phyloP scores from a whole-genome alignment of 2,329 filamentous ascomycete genomes.

The Stagonosporopsis chrysanthemi region DNA sequence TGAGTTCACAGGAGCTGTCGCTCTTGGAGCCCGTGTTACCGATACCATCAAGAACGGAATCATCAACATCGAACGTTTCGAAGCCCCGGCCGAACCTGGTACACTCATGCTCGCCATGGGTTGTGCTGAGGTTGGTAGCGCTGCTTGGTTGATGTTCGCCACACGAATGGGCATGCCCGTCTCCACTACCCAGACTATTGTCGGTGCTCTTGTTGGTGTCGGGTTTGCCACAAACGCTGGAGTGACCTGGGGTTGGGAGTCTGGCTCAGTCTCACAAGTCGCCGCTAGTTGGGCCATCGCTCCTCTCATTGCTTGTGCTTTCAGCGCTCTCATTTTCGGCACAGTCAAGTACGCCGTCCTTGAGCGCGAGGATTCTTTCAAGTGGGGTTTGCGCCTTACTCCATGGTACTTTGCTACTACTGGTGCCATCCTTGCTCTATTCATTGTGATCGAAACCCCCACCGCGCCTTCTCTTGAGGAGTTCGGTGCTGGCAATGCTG shows the following conservation, averaged over 20 bases:
- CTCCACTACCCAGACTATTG: conserved; percentile 68
- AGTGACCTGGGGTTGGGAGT: conserved; percentile 37
- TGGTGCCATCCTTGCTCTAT: conserved; percentile 60
- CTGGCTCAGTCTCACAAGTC: conserved; percentile 38
- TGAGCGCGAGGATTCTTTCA: conserved; percentile 58
- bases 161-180: conserved; percentile 64
- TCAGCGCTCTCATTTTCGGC: conserved; percentile 59
- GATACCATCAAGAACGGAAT: conserved; percentile 69
- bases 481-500: conserved; percentile 41
- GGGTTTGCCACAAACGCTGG: conserved; percentile 57
- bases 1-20: conserved; percentile 62
- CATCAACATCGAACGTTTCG: conserved; percentile 60
- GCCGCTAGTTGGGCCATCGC: conserved; percentile 60
- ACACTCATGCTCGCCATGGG: conserved; percentile 67
- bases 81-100: conserved; percentile 51
- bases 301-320: conserved; percentile 56
- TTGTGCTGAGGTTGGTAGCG: conserved; percentile 62
- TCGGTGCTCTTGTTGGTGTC: conserved; percentile 67
- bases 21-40: conserved; percentile 62
- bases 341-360: conserved; percentile 60
- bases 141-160: conserved; percentile 64
- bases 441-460: conserved; percentile 63
- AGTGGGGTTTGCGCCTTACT: conserved; percentile 58
- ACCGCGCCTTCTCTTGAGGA: conserved; percentile 40
- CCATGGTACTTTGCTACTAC: conserved; percentile 60